These are phyloP conservation scores for Cercospora sp. DNA, from an alignment of 2,329 filamentous ascomycete genomes.

Conservation along the genomic window DNA sequence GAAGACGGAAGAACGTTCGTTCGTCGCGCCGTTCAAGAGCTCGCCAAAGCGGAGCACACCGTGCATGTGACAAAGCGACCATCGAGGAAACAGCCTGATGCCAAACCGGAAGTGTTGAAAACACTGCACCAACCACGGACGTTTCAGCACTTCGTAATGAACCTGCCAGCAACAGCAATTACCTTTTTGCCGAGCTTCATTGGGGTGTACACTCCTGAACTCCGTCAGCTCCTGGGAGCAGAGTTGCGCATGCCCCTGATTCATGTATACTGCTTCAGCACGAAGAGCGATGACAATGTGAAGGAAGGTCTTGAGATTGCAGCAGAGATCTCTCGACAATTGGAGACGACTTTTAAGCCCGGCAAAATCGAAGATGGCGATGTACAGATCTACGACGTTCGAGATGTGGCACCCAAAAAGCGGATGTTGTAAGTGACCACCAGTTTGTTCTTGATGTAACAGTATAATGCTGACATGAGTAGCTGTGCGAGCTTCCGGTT, in stretches of 20 bases:
- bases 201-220: constrained; percentile 66
- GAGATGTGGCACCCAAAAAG: constrained; percentile 90
- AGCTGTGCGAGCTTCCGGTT: constrained; percentile 83
- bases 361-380: constrained; percentile 56
- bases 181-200: constrained; percentile 77
- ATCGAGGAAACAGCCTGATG: constrained; percentile 31
- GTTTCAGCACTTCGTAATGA: constrained; percentile 97
- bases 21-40: constrained; percentile 61
- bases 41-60: constrained; percentile 57
- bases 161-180: constrained; percentile 86
- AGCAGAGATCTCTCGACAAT: constrained; percentile 62
- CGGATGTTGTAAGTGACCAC: constrained; percentile 68
- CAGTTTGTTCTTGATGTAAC: background rate
- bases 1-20: constrained; percentile 82
- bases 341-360: constrained; percentile 60
- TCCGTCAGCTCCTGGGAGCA: constrained; percentile 28
- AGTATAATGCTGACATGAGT: background rate
- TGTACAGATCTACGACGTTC: constrained; percentile 63
- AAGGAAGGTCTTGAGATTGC: constrained; percentile 63
- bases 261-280: constrained; percentile 92
- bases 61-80: constrained; percentile 43
- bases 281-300: constrained; percentile 74
- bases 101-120: constrained; percentile 41
- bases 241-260: constrained; percentile 68
- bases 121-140: constrained; percentile 62